Conservation (phyloP, 2,329 filamentous ascomycete genomes). For the Ceratocystis destructans region DNA sequence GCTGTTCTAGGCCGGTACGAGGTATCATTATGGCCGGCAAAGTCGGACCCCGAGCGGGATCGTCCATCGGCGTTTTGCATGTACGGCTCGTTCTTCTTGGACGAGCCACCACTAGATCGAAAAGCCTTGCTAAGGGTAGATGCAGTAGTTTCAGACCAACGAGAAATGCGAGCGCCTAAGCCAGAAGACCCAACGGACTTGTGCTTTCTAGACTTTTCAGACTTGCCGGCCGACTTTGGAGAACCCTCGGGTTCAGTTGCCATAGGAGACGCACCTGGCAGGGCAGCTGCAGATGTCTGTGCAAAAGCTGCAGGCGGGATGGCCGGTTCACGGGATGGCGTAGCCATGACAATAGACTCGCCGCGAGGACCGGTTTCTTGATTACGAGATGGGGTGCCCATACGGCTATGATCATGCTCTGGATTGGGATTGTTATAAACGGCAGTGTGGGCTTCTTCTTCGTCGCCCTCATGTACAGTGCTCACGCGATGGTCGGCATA, state of each 20-base stretch:
- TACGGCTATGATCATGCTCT: slow-evolving; percentile 25
- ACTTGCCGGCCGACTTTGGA: slow-evolving; percentile 36
- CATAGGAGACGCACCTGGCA: slow-evolving; percentile 18
- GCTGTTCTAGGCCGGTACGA: slow-evolving; percentile 37
- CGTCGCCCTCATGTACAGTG: slow-evolving; percentile 73
- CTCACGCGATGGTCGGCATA: slow-evolving; percentile 71
- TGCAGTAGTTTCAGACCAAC: slow-evolving; percentile 93
- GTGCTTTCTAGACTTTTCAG: slow-evolving; percentile 70
- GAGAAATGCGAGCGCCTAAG: slow-evolving; percentile 81
- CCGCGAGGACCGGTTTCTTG: slow-evolving; percentile 13
- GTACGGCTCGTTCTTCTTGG: slow-evolving; percentile 42
- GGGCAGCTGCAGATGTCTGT: slow-evolving; percentile 3
- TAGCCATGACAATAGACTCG: slow-evolving; percentile 13
- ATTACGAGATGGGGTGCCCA: slow-evolving; percentile 4
- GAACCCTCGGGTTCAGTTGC: slow-evolving; percentile 63
- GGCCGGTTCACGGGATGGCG: slow-evolving; percentile 12
- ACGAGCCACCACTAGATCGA: slow-evolving; percentile 45
- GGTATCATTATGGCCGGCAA: slow-evolving; percentile 52
- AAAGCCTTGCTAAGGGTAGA: slow-evolving; percentile 73
- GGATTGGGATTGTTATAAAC: slow-evolving; percentile 34
- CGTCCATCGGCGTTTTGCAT: slow-evolving; percentile 25
- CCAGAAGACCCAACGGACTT: slow-evolving; percentile 70
- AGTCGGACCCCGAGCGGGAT: slow-evolving; percentile 68
- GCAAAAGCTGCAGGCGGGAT: slow-evolving; percentile 10
- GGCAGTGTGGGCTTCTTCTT: slow-evolving; percentile 40